phyloP scores from a whole-genome alignment of 495 filamentous ascomycete genomes.

The Hypoxylon lienhwacheense region DNA sequence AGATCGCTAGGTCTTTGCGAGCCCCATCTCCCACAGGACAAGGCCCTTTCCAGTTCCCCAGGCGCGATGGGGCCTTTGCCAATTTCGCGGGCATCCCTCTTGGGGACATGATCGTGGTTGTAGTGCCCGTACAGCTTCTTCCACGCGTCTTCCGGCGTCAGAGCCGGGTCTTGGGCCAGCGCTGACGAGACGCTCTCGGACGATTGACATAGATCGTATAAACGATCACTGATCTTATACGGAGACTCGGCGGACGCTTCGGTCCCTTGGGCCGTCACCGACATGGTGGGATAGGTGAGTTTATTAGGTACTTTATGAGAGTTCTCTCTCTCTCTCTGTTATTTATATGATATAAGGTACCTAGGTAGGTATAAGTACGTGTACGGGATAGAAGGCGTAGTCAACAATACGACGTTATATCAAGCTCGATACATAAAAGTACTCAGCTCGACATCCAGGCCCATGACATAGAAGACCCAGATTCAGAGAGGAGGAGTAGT shows the following conservation, averaged over 20 bases:
- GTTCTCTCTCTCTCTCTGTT: not conserved
- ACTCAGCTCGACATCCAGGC: no score
- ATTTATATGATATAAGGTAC: no score
- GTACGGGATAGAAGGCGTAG: no score
- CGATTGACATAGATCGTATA: constrained; percentile 56
- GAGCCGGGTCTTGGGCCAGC: constrained; percentile 55
- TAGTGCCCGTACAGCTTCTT: constrained; percentile 55
- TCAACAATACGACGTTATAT: no score
- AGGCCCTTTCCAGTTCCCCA: constrained; percentile 55
- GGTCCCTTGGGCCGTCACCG: constrained; percentile 6
- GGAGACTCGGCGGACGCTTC: constrained; percentile 7
- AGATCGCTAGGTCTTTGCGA: constrained; percentile 62
- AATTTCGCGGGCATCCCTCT: constrained; percentile 29
- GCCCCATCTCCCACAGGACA: constrained; percentile 69
- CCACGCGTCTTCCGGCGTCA: constrained; percentile 56
- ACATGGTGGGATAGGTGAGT: constrained; percentile 16
- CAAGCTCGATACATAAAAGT: no score
- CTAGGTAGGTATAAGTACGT: no score
- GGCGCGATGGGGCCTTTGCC: constrained; percentile 31
- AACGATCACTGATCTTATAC: constrained; percentile 47
- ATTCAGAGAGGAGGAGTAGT: no score
- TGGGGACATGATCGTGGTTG: constrained; percentile 7
- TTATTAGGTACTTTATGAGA: not conserved
- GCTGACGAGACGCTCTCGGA: constrained; percentile 58
- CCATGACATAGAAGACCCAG: no score